Conservation (phyloP, 176 grass and related monocot species). For the Puya raimondii region DNA sequence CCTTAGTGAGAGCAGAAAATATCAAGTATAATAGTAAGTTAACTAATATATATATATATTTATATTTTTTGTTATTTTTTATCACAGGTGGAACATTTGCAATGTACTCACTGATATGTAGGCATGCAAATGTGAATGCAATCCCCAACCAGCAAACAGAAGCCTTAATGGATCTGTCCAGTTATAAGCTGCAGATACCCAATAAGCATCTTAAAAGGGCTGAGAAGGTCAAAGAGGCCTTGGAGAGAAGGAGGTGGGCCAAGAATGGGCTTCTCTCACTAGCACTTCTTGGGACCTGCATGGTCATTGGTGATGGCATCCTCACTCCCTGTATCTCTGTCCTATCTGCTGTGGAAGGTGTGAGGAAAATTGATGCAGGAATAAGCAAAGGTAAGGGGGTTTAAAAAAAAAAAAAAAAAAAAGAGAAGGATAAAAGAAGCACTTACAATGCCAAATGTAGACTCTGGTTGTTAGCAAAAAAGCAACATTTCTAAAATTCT, state of each 20-base stretch:
- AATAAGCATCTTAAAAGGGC: conserved; percentile 25
- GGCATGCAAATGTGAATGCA: conserved; percentile 28
- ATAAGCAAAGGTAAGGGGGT: conserved; percentile 45
- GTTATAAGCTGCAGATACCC: conserved; percentile 25
- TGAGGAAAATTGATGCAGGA: conserved; percentile 56
- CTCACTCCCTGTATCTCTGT: conserved; percentile 34
- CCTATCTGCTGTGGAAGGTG: conserved; percentile 59
- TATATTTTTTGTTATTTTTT: neutral
- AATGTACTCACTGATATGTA: conserved; percentile 32
- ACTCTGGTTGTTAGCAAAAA: too few species aligned
- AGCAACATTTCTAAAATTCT: too few species aligned
- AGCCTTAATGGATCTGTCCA: conserved; percentile 20
- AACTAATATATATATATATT: too few species aligned
- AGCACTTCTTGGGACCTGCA: conserved; percentile 34
- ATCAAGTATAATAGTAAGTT: too few species aligned
- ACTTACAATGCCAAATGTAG: too few species aligned
- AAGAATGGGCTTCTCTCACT: conserved; percentile 26
- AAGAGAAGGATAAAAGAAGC: too few species aligned
- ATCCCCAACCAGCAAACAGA: conserved; percentile 22
- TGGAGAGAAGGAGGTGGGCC: conserved; percentile 21
- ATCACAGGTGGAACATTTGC: conserved; percentile 30
- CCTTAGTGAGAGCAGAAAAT: too few species aligned
- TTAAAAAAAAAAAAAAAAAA: neutral
- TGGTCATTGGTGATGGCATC: conserved; percentile 37
- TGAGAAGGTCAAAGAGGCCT: conserved; percentile 27